These are phyloP conservation scores for Acacia acuminata DNA, from an alignment of 306 rosid species.

Conservation along the genomic window DNA sequence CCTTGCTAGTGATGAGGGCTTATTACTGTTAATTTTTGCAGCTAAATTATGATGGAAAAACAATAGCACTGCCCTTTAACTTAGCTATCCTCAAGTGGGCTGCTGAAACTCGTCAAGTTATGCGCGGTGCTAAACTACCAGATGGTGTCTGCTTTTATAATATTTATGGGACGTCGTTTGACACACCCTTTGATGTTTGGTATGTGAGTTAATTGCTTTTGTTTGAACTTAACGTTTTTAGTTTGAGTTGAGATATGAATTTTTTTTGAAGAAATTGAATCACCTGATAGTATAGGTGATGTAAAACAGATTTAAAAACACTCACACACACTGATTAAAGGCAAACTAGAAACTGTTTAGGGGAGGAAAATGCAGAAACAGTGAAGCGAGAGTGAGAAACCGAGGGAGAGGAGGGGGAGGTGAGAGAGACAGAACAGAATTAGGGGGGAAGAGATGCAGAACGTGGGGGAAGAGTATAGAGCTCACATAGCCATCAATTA, in stretches of 20 bases:
- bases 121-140: conserved; percentile 65
- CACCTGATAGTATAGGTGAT: conserved; percentile 6
- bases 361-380: no score
- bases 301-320: no score
- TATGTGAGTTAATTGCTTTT: conserved; percentile 45
- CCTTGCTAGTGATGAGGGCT: conserved; percentile 25
- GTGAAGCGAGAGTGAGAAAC: no score
- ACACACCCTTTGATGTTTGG: conserved; percentile 92
- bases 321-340: no score
- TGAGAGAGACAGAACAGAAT: no score
- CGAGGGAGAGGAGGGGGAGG: no score
- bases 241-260: conserved; percentile 14
- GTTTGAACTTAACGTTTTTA: neutral
- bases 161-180: conserved; percentile 77
- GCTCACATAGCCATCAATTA: no score
- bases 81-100: conserved; percentile 69
- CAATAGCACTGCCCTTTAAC: conserved; percentile 77
- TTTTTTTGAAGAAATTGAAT: conserved; percentile 30
- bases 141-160: conserved; percentile 78
- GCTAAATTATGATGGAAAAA: conserved; percentile 69
- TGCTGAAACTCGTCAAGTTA: conserved; percentile 63
- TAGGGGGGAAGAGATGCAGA: no score
- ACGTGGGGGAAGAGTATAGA: no score
- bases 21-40: conserved; percentile 44
- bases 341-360: no score